These are phyloP conservation scores for Pichia scutulata DNA, from an alignment of 805 yeast genomes.

Conservation along the genomic window DNA sequence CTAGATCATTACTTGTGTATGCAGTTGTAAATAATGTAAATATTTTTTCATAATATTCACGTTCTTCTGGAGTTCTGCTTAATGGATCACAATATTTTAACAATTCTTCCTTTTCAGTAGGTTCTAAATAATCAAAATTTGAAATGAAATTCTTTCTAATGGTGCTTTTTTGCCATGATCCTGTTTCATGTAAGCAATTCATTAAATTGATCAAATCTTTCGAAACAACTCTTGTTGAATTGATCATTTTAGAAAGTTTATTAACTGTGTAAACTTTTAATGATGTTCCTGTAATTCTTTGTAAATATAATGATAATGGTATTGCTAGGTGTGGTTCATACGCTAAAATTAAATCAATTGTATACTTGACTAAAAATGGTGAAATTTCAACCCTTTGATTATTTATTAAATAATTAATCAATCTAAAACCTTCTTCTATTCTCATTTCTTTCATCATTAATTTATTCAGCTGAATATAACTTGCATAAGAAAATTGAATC, in stretches of 20 bases:
- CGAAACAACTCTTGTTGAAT: background rate
- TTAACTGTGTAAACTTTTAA: background rate
- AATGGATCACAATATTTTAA: background rate
- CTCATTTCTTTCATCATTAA: slow-evolving; percentile 7
- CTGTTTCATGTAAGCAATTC: background rate
- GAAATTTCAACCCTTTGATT: slow-evolving; percentile 2
- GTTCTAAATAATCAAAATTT: background rate
- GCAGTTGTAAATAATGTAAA: background rate
- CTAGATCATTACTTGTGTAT: background rate
- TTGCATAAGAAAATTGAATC: slow-evolving; percentile 3
- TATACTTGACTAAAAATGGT: background rate
- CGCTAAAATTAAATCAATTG: slow-evolving; percentile 1
- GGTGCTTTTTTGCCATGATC: background rate
- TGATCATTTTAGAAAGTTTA: background rate
- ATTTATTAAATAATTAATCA: background rate
- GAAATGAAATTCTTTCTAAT: background rate
- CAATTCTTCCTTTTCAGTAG: background rate
- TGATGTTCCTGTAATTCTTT: slow-evolving; percentile 2
- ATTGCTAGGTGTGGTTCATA: slow-evolving; percentile 5
- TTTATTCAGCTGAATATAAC: slow-evolving; percentile 2
- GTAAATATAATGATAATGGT: slow-evolving; percentile 6
- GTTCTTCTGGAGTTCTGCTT: background rate
- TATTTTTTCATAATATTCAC: background rate
- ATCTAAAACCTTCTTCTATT: slow-evolving; percentile 6
- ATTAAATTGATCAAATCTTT: background rate